Percentiles rank a stretch among this genome's conserved stretches.
phyloP scores from a whole-genome alignment of 352 stramenopile species.

The Globisporangium alternatum region DNA sequence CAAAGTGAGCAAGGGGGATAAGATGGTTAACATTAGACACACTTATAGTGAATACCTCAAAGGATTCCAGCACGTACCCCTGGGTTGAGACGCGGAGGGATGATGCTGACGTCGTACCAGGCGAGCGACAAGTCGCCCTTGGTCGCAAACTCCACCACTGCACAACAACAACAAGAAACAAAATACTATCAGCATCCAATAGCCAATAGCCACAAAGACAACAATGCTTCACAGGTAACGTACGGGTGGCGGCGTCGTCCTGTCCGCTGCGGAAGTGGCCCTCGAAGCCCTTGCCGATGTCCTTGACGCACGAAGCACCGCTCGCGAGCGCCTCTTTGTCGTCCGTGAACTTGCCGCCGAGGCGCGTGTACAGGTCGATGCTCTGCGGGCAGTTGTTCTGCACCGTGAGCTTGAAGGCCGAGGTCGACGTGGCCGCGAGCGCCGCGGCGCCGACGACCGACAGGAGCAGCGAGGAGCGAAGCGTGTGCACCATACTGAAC shows the following conservation, averaged over 20 bases:
- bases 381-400: constrained; percentile 49
- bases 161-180: neutral
- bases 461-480: constrained; percentile 19
- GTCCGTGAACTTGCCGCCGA: constrained; percentile 51
- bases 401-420: constrained; percentile 58
- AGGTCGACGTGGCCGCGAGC: constrained; percentile 17
- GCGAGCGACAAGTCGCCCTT: constrained; percentile 46
- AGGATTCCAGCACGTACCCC: constrained; percentile 15
- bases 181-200: constrained; percentile 1
- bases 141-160: constrained; percentile 65
- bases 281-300: constrained; percentile 59
- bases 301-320: constrained; percentile 33
- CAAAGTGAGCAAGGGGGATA: neutral
- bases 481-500: constrained; percentile 25
- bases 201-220: neutral
- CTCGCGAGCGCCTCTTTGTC: constrained; percentile 33
- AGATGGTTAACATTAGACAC: neutral
- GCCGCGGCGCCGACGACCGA: constrained; percentile 19
- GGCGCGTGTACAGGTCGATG: constrained; percentile 58
- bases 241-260: constrained; percentile 51
- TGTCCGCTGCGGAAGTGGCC: constrained; percentile 65
- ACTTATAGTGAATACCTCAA: neutral
- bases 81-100: constrained; percentile 48
- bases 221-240: constrained; percentile 13
- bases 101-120: constrained; percentile 78